Evolutionary conservation across 495 filamentous ascomycete genomes (phyloP).

Genomic region (Neurospora hispaniola): DNA sequence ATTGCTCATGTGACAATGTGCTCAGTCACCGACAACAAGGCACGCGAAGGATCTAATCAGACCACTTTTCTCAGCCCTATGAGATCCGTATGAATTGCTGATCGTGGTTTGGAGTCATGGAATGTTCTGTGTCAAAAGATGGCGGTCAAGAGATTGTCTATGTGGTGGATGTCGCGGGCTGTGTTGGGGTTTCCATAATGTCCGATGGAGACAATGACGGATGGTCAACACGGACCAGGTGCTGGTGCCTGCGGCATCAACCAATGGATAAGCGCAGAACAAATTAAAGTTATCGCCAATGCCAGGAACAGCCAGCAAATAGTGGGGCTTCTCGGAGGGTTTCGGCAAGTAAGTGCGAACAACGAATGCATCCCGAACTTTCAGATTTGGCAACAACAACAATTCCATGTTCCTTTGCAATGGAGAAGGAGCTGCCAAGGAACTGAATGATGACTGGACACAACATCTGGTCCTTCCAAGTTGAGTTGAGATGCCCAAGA

Average conservation of each 20-base stretch:
- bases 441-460: not conserved
- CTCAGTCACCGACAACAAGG: not conserved
- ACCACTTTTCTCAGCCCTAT: not conserved
- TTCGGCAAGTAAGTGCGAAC: not conserved
- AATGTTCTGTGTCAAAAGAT: too few relatives aligned
- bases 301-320: not conserved
- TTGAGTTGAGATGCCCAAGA: not conserved
- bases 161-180: not conserved
- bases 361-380: not conserved
- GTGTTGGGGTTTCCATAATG: not conserved
- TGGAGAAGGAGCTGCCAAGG: not conserved
- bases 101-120: not conserved
- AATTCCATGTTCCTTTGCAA: not conserved
- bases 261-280: not conserved
- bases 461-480: not conserved
- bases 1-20: not conserved
- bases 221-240: not conserved
- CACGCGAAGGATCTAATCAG: not conserved
- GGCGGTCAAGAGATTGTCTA: not conserved
- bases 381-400: not conserved
- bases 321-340: not conserved
- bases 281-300: not conserved
- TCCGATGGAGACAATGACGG: not conserved
- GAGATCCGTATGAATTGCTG: not conserved
- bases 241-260: not conserved